Evolutionary conservation across 2,329 filamentous ascomycete genomes (phyloP).

Genomic region (Sphaerulina vaccinii): DNA sequence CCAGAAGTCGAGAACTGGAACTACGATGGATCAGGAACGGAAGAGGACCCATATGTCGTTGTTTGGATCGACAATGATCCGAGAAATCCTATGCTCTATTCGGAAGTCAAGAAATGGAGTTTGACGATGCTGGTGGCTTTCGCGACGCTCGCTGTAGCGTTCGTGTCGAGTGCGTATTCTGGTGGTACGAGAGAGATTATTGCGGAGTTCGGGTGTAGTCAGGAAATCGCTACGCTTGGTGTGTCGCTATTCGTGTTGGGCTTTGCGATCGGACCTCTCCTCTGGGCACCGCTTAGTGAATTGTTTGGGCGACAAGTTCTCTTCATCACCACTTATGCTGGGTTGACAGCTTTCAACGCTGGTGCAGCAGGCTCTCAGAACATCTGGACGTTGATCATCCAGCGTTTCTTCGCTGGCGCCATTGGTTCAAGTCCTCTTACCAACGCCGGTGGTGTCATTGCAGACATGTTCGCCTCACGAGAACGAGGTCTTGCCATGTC

Average conservation of each 20-base stretch:
- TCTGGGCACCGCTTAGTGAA: slow-evolving; percentile 62
- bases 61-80: slow-evolving; percentile 66
- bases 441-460: slow-evolving; percentile 49
- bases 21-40: slow-evolving; percentile 54
- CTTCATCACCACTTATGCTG: slow-evolving; percentile 39
- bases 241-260: slow-evolving; percentile 65
- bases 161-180: slow-evolving; percentile 67
- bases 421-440: slow-evolving; percentile 47
- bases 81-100: slow-evolving; percentile 65
- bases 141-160: slow-evolving; percentile 66
- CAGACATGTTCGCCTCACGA: slow-evolving; percentile 46
- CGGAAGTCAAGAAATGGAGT: slow-evolving; percentile 60
- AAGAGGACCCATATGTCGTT: slow-evolving; percentile 65
- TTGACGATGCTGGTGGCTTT: slow-evolving; percentile 62
- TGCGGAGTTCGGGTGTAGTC: slow-evolving; percentile 52
- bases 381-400: slow-evolving; percentile 45
- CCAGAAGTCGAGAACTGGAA: slow-evolving; percentile 36
- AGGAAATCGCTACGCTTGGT: slow-evolving; percentile 59
- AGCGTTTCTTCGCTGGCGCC: slow-evolving; percentile 48
- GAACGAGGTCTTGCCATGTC: slow-evolving; percentile 55
- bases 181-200: slow-evolving; percentile 58
- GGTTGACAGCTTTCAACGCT: slow-evolving; percentile 43
- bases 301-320: slow-evolving; percentile 52
- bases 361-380: slow-evolving; percentile 46
- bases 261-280: slow-evolving; percentile 54